phyloP scores from a whole-genome alignment of 495 filamentous ascomycete species.

The Hypoxylon intermedium region DNA sequence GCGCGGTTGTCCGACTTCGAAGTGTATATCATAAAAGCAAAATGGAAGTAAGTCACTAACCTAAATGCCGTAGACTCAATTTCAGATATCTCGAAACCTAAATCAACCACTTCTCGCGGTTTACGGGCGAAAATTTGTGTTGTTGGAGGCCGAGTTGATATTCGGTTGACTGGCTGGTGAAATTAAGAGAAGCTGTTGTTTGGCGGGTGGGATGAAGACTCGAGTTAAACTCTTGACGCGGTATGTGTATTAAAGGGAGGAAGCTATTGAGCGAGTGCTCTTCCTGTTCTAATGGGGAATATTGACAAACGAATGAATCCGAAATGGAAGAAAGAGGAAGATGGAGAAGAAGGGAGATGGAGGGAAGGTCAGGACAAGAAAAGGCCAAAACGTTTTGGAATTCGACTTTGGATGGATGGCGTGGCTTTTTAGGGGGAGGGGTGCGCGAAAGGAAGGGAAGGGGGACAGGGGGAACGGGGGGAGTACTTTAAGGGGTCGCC shows the following conservation, averaged over 20 bases:
- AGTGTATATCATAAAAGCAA: neutral
- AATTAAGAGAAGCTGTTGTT: conserved; percentile 36
- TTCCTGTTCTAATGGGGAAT: conserved; percentile 54
- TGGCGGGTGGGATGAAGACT: conserved; percentile 33
- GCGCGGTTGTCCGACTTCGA: neutral
- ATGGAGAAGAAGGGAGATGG: conserved; percentile 45
- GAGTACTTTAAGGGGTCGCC: conserved; percentile 32
- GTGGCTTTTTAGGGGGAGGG: conserved; percentile 45
- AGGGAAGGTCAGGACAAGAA: conserved; percentile 47
- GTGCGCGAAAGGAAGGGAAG: conserved; percentile 44
- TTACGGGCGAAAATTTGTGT: conserved; percentile 5
- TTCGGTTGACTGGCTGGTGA: conserved; percentile 39
- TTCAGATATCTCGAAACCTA: conserved; percentile 30
- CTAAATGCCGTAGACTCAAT: conserved; percentile 32
- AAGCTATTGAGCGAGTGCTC: conserved; percentile 50
- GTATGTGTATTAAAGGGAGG: conserved; percentile 45
- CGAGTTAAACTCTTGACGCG: conserved; percentile 24
- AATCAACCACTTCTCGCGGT: conserved; percentile 1
- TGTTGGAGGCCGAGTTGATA: conserved; percentile 36
- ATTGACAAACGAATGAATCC: conserved; percentile 54
- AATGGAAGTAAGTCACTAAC: conserved; percentile 23
- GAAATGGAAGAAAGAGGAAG: conserved; percentile 44
- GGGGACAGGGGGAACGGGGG: conserved; percentile 40
- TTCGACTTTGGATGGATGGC: conserved; percentile 50
- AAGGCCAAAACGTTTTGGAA: conserved; percentile 54